Evolutionary conservation across 164 flowering plant genomes (phyloP).

Genomic region (Berberis thunbergii): DNA sequence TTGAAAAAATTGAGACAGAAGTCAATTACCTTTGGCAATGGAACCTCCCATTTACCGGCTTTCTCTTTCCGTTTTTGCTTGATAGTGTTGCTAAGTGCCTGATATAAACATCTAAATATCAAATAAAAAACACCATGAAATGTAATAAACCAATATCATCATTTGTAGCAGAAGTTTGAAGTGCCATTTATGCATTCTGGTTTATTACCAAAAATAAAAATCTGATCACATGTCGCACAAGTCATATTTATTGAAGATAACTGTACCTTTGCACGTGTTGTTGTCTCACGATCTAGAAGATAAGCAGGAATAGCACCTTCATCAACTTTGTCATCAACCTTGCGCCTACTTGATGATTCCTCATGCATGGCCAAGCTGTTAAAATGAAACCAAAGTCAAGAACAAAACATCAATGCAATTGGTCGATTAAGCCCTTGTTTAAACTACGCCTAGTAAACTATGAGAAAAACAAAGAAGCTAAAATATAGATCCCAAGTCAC

Average conservation of each 20-base stretch:
- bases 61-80: conserved; percentile 98
- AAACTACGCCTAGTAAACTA: background rate
- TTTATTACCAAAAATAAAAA: no score
- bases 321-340: conserved; percentile 80
- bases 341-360: conserved; percentile 74
- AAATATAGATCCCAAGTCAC: no score
- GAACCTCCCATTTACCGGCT: conserved; percentile 99
- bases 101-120: conserved; percentile 3
- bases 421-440: background rate
- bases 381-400: conserved; percentile 4
- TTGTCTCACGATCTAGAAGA: conserved; percentile 89
- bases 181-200: no score
- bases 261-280: conserved; percentile 80
- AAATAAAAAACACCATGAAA: background rate
- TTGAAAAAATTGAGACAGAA: background rate
- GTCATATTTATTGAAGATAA: no score
- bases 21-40: conserved; percentile 73
- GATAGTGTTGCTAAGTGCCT: conserved; percentile 90
- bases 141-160: background rate
- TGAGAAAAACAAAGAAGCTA: background rate
- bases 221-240: no score
- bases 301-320: conserved; percentile 95
- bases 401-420: background rate
- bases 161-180: background rate
- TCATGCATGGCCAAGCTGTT: conserved; percentile 82